Evolutionary conservation across 1,284 basidiomycete species (phyloP).

Genomic region (Naganishia sp.): DNA sequence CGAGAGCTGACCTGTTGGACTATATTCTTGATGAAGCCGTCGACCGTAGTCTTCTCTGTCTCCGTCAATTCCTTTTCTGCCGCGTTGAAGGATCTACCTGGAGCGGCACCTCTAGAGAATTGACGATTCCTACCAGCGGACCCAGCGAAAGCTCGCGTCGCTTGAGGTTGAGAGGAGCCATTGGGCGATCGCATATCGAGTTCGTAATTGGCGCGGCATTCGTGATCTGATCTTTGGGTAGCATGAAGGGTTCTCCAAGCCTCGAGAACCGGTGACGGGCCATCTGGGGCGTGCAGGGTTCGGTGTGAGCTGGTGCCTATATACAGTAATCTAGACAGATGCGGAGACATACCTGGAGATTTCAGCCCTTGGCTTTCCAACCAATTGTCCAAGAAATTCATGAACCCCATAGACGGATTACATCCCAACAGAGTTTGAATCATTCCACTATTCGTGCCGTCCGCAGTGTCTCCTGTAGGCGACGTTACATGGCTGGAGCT

Average conservation of each 20-base stretch:
- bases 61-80: conserved; percentile 9
- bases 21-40: conserved; percentile 16
- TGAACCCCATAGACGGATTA: conserved; percentile 10
- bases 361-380: conserved; percentile 17
- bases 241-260: conserved; percentile 5
- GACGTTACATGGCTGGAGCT: background rate
- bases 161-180: background rate
- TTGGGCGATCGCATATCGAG: background rate
- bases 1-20: conserved; percentile 25
- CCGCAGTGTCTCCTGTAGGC: background rate
- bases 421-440: background rate
- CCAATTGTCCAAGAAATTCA: conserved; percentile 23
- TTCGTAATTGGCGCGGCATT: conserved; percentile 1
- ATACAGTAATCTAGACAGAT: background rate
- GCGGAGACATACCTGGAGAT: conserved; percentile 4
- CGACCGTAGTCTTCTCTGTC: conserved; percentile 17
- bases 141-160: background rate
- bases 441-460: background rate
- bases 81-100: conserved; percentile 10
- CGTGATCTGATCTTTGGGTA: conserved; percentile 8
- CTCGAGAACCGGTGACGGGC: conserved; percentile 8
- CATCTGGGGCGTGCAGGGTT: background rate
- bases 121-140: background rate
- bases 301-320: background rate
- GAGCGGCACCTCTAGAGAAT: background rate